Base-by-base conservation (phyloP, 768 basidiomycete species). In the Lactifluus pinguis region DNA sequence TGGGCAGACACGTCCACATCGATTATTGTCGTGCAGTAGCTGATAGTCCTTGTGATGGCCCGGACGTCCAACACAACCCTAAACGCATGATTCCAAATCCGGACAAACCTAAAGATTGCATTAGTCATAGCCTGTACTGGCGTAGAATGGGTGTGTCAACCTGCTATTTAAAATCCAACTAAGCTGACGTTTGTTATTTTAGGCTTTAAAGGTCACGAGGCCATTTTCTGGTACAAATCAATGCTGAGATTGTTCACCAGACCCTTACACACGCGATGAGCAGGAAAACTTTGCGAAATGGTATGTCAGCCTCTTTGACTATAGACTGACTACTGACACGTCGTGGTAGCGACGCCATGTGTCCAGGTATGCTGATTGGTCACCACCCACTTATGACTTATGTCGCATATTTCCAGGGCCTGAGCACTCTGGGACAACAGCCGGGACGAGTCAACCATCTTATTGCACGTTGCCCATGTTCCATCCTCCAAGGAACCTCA, bases 1-100 rank as follows among this genome's bases (percentile, higher is more conserved):
- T 84, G 71, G 84, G 83, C 1, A 69, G 85, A n/a, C 84, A 85
- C 54, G 71, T 73, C 0, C 84, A 85, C 66, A 70, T 85, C 36
- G 81, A 79, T 60, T 79, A 78, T 57, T 85, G 84, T 61, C 77
- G 81, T 1, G 70, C 78, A 1, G 66, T 71, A 36, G 65, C 69
- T 17, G 69, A 60, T 10, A 68, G 65, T 0, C 53, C 63, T 7
- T 86, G 84, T 64, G 68, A 68, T 1, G 76, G 73, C 0, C 62
- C 74, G 3, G 81, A 82, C 5, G 52, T 76, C 6, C 72, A 80
- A 59, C 84, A 85, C 55, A 73, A 82, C 32, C 62, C 42, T 4
- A 68, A 64, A 19, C 71, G 70, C 21, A 67, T 85, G 55, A 68
- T 70, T 0, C 84, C 84, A 3, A 60, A 80, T 32, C 80, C 82